Evolutionary conservation across 73 alveolate species (phyloP), one percentile per base, ranked within the genome.

Genomic region (Paramecium octaurelia): DNA sequence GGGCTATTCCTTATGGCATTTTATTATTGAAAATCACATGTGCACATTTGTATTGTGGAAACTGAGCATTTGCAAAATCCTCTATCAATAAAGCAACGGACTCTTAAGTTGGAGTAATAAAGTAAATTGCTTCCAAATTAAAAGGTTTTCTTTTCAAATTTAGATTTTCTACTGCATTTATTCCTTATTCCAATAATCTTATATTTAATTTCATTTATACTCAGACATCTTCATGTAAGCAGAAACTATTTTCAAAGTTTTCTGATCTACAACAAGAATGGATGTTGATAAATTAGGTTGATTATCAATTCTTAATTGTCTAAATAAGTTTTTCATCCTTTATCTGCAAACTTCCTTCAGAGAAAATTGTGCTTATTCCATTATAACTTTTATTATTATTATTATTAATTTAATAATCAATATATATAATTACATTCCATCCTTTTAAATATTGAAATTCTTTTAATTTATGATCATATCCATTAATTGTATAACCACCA

Each of bases 171-270:
- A 80, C 73, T 23, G 91, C 91, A 44, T 42, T 48, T 20, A 80
- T 80, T 44, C 91, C 91, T 80, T 20, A 80, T 46, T 80, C 91
- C 14, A 80, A 48, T 46, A 80, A 46, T 80, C 91, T 80, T n/a
- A 48, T 54, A 18, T 80, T 11, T 4, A 44, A 18, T 24, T 3
- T 20, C 3, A 80, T 44, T 6, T n/a, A n/a, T 80, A 80, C 91
- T 80, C 91, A 40, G 91, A 80, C 91, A 80, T 80, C 44, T 80
- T 80, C 35, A 80, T 20, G 24, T 44, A 80, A 27, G 64, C 43
- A 24, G 76, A 43, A 1, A 80, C 73, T 42, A 80, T 80, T 80
- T 80, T 80, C 21, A 80, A 24, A 10, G 91, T 80, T 43, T 46
- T 80, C 8, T 40, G 2, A 46, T 80, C 91, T 11, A 80, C 70